Base-by-base conservation (phyloP, 768 basidiomycete species). In the Leccinum longicurvipes region DNA sequence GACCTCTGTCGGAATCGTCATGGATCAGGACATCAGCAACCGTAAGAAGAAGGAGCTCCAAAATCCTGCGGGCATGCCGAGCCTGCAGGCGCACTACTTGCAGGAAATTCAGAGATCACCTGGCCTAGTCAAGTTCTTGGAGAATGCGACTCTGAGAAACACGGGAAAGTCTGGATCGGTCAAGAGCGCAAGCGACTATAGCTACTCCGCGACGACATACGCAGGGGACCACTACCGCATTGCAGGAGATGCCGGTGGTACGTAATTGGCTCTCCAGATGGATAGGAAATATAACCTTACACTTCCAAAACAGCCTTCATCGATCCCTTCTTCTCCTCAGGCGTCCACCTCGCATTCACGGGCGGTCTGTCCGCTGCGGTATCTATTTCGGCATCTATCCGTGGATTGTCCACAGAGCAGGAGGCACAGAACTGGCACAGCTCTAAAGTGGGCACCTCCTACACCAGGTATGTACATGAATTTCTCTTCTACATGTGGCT, bases 1-100 rank as follows among this genome's bases (percentile, higher is more conserved):
- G 25, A 77, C 77, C 1, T 83, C 82, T 10, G 77, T 83, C n/a
- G 82, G 82, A 9, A 60, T 83, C 51, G 82, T 83, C 36, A 76
- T 80, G 71, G 71, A 79, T 51, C 71, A 76, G 31, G 65, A 66
- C 0, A 64, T 62, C 47, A 70, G 68, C 51, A 64, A 54, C 10
- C 47, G 57, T 25, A 74, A 74, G 59, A 63, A 44, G 23, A 44
- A 44, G 19, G 42, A 44, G 12, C 42, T 44, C 23, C 42, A 44
- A 44, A 44, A 44, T 9, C 11, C 19, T 15, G 23, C 42, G 12
- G 42, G 42, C 19, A 23, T 44, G 42, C 42, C 42, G 6, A 44
- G 6, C 42, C 21, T 44, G 23, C 42, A 44, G 23, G 42, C 42
- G 3, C 42, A 44, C 3, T 23, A 23, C 42, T 14, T 44, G 23